Base-by-base conservation (phyloP, 2,329 filamentous ascomycete species). In the Scedosporium dehoogii region DNA sequence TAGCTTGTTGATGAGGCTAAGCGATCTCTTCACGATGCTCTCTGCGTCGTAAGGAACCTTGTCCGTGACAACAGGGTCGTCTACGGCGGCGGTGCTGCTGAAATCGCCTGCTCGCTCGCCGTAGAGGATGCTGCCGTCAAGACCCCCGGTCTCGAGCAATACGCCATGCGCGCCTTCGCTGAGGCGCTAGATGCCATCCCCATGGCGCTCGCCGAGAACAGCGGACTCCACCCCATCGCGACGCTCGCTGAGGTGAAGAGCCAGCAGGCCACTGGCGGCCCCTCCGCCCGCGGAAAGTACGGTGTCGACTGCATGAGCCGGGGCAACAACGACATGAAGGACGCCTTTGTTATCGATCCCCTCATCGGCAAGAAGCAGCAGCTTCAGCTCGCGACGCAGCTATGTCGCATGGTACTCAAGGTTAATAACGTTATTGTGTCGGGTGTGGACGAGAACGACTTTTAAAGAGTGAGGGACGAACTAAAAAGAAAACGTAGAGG, bases 1-100 rank as follows among this genome's bases (percentile, higher is more conserved):
- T 67, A 96, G 90, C 96, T 99, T 75, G 97, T 99, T 74, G 96
- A 99, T 73, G 96, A 99, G 78, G 96, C 96, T 62, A 97, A 97
- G 81, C 87, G 96, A 70, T 97, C 94, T 58, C 83, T 99, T 64
- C 96, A 99, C 74, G 94, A 99, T 76, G 94, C 94, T 63, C 86
- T 99, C 59, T 99, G 96, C 73, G 94, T 99, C 58, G 94, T 99
- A 60, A 89, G 96, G 70, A 99, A 99, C 78, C 81, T 99, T 56
- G 94, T 99, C 59, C 86, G 85, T 65, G 96, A 99, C 77, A 97
- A 96, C 81, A 89, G 94, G 64, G 92, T 99, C 59, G 94, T 99
- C 9, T 99, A 99, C 73, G 94, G 94, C 67, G 94, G 94, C 70
- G 94, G 96, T 76, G 91, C 94, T 33, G 93, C 94, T 58, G 94